Evolutionary conservation across 78 protist genomes (phyloP).

Genomic region (Dictyostelium brefeldianum): DNA sequence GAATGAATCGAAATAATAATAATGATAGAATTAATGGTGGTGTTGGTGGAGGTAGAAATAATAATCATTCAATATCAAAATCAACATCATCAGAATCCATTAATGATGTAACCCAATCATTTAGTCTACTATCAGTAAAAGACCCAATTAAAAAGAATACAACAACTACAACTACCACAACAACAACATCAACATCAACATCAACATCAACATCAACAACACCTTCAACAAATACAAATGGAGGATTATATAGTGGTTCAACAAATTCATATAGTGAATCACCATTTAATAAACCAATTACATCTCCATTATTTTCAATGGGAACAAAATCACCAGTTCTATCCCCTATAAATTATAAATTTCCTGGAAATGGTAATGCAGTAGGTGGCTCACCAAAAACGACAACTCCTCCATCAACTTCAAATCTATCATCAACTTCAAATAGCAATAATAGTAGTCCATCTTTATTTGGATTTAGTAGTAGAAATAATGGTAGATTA

Average conservation of each 20-base stretch:
- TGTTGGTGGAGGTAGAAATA: no score
- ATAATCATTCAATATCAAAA: no score
- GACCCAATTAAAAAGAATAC: not conserved
- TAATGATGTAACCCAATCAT: no score
- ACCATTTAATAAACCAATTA: slow-evolving; percentile 3
- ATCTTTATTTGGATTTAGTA: not conserved
- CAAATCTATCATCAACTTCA: not conserved
- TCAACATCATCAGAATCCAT: no score
- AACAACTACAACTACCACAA: not conserved
- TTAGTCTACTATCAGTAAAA: not conserved
- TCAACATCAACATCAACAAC: no score
- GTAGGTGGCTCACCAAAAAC: not conserved
- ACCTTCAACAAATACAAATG: no score
- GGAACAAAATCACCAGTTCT: not conserved
- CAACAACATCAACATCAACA: not conserved
- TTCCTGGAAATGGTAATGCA: no score
- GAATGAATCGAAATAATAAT: no score
- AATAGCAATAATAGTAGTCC: not conserved
- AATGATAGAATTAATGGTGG: no score
- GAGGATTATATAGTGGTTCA: no score
- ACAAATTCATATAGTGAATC: not conserved
- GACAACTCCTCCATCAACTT: not conserved
- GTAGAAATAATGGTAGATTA: not conserved
- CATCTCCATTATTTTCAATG: no score
- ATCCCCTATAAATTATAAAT: not conserved